Conservation (phyloP, 495 filamentous ascomycete species). For the Bathelium albidoporum region DNA sequence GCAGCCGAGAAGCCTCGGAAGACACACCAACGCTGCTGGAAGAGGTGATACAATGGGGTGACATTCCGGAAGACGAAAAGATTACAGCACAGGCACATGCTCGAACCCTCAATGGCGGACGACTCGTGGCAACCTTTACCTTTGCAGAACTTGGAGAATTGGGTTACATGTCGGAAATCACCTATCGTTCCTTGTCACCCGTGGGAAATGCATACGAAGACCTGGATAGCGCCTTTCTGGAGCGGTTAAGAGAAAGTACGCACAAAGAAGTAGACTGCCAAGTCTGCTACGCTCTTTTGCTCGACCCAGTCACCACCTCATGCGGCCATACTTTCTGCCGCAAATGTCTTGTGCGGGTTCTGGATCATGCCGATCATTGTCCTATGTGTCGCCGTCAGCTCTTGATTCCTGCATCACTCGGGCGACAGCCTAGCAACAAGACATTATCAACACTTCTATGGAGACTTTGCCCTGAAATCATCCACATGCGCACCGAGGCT, state of each 20-base stretch:
- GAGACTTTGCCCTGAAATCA: conserved; percentile 54
- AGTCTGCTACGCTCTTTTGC: conserved; percentile 69
- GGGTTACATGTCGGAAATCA: conserved; percentile 42
- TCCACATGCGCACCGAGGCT: conserved; percentile 46
- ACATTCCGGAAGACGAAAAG: conserved; percentile 29
- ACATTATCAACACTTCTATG: conserved; percentile 49
- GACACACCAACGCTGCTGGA: conserved; percentile 31
- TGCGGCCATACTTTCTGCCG: conserved; percentile 90
- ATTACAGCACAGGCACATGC: conserved; percentile 21
- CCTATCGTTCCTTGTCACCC: conserved; percentile 37
- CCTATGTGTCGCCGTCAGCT: conserved; percentile 65
- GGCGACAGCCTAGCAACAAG: conserved; percentile 49
- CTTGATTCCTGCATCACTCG: conserved; percentile 47
- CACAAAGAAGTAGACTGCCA: conserved; percentile 73
- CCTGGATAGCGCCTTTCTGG: conserved; percentile 44
- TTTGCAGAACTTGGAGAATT: conserved; percentile 46
- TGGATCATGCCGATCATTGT: conserved; percentile 67
- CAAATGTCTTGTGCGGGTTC: conserved; percentile 58
- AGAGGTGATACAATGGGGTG: conserved; percentile 35
- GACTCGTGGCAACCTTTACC: conserved; percentile 49
- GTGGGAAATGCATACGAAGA: conserved; percentile 30
- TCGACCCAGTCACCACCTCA: conserved; percentile 70
- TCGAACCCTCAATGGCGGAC: conserved; percentile 39
- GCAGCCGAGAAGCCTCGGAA: conserved; percentile 24
- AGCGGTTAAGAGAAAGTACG: conserved; percentile 47